Base-by-base conservation (phyloP, 495 filamentous ascomycete species). In the Beverwykella pulmonaria region DNA sequence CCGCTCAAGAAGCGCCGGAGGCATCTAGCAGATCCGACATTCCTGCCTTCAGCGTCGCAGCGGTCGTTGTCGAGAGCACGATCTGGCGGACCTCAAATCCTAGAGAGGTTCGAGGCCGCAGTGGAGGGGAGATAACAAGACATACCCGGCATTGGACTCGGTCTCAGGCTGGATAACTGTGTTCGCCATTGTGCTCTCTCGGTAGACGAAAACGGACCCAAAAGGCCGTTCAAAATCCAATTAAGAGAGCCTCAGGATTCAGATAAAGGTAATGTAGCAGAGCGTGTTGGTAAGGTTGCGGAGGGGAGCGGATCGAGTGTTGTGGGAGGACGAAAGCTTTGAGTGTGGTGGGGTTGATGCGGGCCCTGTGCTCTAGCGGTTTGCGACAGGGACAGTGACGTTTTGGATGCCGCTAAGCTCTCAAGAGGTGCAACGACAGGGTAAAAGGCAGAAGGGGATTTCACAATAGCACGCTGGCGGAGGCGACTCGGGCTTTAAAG, bases 131-230 rank as follows among this genome's bases (percentile, higher is more conserved):
- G 48, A 66, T 14, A 41, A 22, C 23, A 15, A 3, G 10, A 63
- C 64, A 41, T 67, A 67, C 64, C 57, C 58, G 41, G 65, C 65
- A 47, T 59, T 63, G 53, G 61, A 78, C 68, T 82, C 79, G 61
- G 84, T 84, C 66, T 88, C 85, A 46, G 81, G 75, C 72, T 86
- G 83, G 68, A 87, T 82, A 74, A 88, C 80, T 41, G 86, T 86
- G 77, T 84, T 82, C 54, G 87, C 77, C 87, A 90, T 90, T 65
- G 70, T 53, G 57, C 59, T 49, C 46, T 44, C 52, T 7, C 47
- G 17, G 23, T 25, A 14, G 44, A 26, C 20, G 55, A 49, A 23
- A 44, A 44, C 36, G 63, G 61, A 53, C 53, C 30, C 52, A 54
- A 59, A 55, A 32, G 68, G 32, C 53, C 56, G 32, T 39, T 46